Percentiles rank a stretch among this genome's conserved stretches.
These are phyloP conservation scores for Eutrema heterophyllum DNA, from an alignment of 345 rosid genomes.

Conservation along the genomic window DNA sequence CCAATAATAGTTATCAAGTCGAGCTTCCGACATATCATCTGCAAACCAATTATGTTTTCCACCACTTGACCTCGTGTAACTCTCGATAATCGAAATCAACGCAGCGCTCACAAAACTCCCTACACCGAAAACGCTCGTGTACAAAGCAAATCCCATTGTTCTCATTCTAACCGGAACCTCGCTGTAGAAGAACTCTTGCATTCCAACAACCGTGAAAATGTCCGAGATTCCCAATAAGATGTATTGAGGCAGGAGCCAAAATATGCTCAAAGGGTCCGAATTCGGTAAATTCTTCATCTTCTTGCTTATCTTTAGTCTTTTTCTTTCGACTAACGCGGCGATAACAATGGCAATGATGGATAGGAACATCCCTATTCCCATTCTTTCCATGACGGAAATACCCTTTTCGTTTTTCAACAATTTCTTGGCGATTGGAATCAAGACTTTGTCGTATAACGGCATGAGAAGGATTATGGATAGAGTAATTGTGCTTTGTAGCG, in stretches of 20 bases:
- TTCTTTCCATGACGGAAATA: conserved; percentile 64
- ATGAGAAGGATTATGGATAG: conserved; percentile 79
- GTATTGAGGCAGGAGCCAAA: conserved; percentile 87
- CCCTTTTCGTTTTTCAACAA: conserved; percentile 48
- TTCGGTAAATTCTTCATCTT: conserved; percentile 9
- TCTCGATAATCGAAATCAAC: conserved; percentile 58
- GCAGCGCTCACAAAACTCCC: conserved; percentile 87
- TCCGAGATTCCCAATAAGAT: conserved; percentile 78
- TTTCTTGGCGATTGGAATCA: conserved; percentile 50
- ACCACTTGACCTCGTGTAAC: conserved; percentile 34
- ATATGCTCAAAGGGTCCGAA: conserved; percentile 51
- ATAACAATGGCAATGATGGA: conserved; percentile 77
- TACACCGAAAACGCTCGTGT: conserved; percentile 89
- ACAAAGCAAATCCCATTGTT: conserved; percentile 87
- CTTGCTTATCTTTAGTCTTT: conserved; percentile 46
- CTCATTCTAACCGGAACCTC: conserved; percentile 86
- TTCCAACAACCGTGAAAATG: conserved; percentile 89
- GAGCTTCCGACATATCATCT: conserved; percentile 83
- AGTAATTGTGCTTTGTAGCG: conserved; percentile 83
- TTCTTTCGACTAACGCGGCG: conserved; percentile 76
- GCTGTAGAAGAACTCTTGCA: conserved; percentile 95
- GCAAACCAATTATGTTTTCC: conserved; percentile 65
- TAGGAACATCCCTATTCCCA: conserved; percentile 87
- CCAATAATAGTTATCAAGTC: conserved; percentile 79
- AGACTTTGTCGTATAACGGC: conserved; percentile 67